A percentile compares a stretch with the other conserved stretches of the same genome.
Conservation (phyloP, 2,329 filamentous ascomycete genomes). For the Tetracladium maxilliforme region DNA sequence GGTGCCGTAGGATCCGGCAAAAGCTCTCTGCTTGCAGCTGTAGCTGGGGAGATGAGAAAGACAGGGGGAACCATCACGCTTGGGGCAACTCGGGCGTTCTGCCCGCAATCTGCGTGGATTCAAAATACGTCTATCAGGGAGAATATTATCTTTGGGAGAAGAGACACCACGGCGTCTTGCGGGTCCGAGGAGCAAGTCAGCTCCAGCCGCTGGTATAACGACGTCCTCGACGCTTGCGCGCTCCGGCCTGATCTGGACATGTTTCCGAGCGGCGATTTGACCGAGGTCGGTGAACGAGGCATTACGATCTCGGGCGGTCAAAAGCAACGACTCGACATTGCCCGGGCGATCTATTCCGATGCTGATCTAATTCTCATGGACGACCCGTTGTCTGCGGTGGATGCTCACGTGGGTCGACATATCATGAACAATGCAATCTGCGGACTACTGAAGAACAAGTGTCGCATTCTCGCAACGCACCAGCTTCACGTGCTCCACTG, state of each 20-base stretch:
- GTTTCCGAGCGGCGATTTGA: constrained; percentile 43
- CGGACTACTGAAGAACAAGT: constrained; percentile 49
- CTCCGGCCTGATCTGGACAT: constrained; percentile 46
- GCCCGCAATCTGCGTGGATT: constrained; percentile 57
- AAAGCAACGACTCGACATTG: constrained; percentile 51
- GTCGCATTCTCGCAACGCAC: constrained; percentile 54
- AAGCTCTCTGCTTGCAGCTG: constrained; percentile 44
- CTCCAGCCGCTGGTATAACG: constrained; percentile 44
- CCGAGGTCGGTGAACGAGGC: constrained; percentile 52
- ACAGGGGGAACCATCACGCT: constrained; percentile 35
- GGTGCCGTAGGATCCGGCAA: constrained; percentile 46
- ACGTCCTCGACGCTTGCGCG: constrained; percentile 50
- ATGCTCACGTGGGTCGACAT: constrained; percentile 17
- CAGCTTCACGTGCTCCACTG: constrained; percentile 51
- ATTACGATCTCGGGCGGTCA: constrained; percentile 55
- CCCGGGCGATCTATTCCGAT: constrained; percentile 28
- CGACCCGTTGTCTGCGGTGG: constrained; percentile 17
- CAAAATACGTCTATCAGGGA: constrained; percentile 44
- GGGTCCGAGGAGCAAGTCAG: no score
- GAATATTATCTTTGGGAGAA: constrained; percentile 8
- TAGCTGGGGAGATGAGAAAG: constrained; percentile 52
- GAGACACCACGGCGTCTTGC: no score
- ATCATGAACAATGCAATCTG: constrained; percentile 58
- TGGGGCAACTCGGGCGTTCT: constrained; percentile 39
- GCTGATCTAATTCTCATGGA: constrained; percentile 17